Conservation (phyloP, 1,139 yeast species). For the Chernovozyma aurita region DNA sequence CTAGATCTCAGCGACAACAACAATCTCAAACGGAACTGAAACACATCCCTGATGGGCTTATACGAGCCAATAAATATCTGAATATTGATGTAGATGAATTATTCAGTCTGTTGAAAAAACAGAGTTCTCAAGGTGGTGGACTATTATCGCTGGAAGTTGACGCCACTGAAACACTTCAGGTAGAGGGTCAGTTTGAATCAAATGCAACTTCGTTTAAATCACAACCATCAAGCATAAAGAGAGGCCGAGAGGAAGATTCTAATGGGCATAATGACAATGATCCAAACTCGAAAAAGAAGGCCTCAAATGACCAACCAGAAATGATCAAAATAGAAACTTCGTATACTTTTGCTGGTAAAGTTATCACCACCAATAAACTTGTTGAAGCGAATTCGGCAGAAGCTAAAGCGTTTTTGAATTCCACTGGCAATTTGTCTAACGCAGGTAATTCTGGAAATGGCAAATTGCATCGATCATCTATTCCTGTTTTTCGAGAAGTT, state of each 20-base stretch:
- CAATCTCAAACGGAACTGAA: conserved; percentile 10
- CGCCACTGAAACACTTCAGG: not conserved
- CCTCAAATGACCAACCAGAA: conserved; percentile 26
- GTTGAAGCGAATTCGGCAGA: conserved; percentile 80
- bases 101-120: conserved; percentile 25
- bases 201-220: too few species aligned
- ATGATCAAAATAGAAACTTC: conserved; percentile 69
- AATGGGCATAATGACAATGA: not conserved
- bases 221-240: too few species aligned
- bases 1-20: conserved; percentile 31
- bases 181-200: not conserved
- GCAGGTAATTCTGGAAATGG: conserved; percentile 3
- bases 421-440: conserved; percentile 34
- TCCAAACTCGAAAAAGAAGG: conserved; percentile 13
- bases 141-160: not conserved
- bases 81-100: conserved; percentile 33
- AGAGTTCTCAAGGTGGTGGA: not conserved
- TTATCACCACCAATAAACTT: conserved; percentile 68
- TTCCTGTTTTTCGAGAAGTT: conserved; percentile 34
- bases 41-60: conserved; percentile 18
- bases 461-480: conserved; percentile 19
- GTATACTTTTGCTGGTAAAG: conserved; percentile 88
- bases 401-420: conserved; percentile 74
- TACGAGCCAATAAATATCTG: conserved; percentile 17
- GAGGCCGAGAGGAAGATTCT: too few species aligned